Conservation (phyloP, 192 early-diverging fungal species). For the Funneliformis mosseae region DNA sequence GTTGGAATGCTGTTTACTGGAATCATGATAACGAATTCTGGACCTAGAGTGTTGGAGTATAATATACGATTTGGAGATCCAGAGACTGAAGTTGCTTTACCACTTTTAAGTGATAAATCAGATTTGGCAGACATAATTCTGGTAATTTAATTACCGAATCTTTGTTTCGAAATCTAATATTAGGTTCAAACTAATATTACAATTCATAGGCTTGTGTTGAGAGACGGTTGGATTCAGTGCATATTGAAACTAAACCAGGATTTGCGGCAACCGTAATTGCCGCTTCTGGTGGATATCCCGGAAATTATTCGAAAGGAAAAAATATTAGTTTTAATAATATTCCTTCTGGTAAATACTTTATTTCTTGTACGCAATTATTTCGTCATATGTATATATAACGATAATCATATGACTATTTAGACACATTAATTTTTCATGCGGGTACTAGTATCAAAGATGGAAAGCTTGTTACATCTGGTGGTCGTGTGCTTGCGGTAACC, state of each 20-base stretch:
- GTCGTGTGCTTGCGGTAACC: slow-evolving; percentile 94
- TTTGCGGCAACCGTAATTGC: slow-evolving; percentile 91
- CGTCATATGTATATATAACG: no score
- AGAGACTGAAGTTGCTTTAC: slow-evolving; percentile 95
- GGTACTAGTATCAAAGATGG: slow-evolving; percentile 70
- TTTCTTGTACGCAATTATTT: background rate
- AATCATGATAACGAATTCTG: slow-evolving; percentile 88
- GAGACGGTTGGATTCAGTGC: slow-evolving; percentile 88
- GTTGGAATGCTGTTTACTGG: slow-evolving; percentile 97
- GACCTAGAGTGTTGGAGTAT: slow-evolving; percentile 96
- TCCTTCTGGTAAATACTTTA: slow-evolving; percentile 42
- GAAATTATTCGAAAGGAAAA: slow-evolving; percentile 79
- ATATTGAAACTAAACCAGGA: slow-evolving; percentile 68
- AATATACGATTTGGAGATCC: slow-evolving; percentile 99
- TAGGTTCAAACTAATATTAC: background rate
- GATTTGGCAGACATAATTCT: slow-evolving; percentile 88
- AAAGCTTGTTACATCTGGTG: slow-evolving; percentile 83
- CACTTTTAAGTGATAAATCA: slow-evolving; percentile 79
- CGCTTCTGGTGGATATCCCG: slow-evolving; percentile 94
- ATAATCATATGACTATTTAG: slow-evolving; percentile 24
- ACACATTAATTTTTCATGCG: slow-evolving; percentile 86
- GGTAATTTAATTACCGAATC: slow-evolving; percentile 18
- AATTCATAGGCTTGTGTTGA: slow-evolving; percentile 70
- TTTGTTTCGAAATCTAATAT: background rate
- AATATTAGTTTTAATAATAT: slow-evolving; percentile 64